Evolutionary conservation across 306 rosid species (phyloP).

Genomic region (Sphenostylis stenocarpa): DNA sequence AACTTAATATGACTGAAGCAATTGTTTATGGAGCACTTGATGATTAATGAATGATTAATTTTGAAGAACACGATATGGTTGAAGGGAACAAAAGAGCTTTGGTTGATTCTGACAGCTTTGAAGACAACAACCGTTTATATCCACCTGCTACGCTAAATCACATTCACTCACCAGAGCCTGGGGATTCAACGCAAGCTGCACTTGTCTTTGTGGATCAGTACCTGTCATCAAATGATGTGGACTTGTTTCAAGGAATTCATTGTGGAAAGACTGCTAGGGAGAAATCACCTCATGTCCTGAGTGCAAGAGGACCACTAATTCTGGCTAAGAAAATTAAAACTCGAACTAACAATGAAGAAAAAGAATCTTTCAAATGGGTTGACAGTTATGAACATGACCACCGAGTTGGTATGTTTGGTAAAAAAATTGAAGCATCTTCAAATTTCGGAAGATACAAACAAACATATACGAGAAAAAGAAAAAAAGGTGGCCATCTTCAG

Average conservation of each 20-base stretch:
- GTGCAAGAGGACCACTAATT: constrained; percentile 47
- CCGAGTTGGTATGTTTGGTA: constrained; percentile 3
- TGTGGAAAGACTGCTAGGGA: constrained; percentile 34
- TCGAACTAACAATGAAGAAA: constrained; percentile 35
- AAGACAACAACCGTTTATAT: constrained; percentile 23
- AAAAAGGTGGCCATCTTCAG: constrained; percentile 33
- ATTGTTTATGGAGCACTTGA: background rate
- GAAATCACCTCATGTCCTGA: constrained; percentile 44
- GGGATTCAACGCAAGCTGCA: constrained; percentile 57
- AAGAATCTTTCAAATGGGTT: constrained; percentile 48
- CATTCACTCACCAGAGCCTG: constrained; percentile 42
- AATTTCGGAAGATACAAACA: constrained; percentile 29
- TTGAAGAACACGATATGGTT: constrained; percentile 24
- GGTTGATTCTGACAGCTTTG: constrained; percentile 21
- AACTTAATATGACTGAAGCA: background rate
- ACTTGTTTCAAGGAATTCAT: constrained; percentile 36
- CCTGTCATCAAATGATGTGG: constrained; percentile 43
- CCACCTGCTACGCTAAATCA: constrained; percentile 35
- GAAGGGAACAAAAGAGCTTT: constrained; percentile 43
- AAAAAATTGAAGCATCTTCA: constrained; percentile 23
- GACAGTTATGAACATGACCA: constrained; percentile 34
- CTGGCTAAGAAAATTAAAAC: constrained; percentile 53
- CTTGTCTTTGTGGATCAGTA: constrained; percentile 62
- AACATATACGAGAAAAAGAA: constrained; percentile 35
- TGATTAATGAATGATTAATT: constrained; percentile 22